Evolutionary conservation across 2,329 filamentous ascomycete genomes (phyloP).

Genomic region (Diaporthe humulicola): DNA sequence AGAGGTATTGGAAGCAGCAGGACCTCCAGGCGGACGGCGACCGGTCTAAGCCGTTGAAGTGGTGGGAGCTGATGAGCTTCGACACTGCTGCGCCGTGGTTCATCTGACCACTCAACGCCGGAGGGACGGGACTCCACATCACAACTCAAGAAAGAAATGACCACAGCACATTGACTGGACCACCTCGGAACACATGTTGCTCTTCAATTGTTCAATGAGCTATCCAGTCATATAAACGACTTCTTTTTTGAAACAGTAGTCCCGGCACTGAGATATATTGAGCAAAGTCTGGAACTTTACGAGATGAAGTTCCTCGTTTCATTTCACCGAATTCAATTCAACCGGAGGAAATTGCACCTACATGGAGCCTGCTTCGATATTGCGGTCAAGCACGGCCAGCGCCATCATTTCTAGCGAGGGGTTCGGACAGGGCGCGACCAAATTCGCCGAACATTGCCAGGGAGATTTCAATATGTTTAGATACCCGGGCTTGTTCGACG

Average conservation of each 20-base stretch:
- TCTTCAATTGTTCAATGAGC: neutral
- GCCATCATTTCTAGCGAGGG: neutral
- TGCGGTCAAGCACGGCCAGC: neutral
- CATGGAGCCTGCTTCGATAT: neutral
- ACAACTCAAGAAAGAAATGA: neutral
- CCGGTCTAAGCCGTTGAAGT: slow-evolving; percentile 49
- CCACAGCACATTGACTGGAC: neutral
- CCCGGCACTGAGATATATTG: neutral
- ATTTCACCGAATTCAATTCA: neutral
- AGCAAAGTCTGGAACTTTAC: neutral
- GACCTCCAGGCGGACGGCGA: slow-evolving; percentile 54
- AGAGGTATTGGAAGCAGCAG: slow-evolving; percentile 60
- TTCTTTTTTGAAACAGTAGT: neutral
- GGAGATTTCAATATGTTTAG: slow-evolving; percentile 3
- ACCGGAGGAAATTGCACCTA: neutral
- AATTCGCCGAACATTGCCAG: neutral
- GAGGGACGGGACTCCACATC: neutral
- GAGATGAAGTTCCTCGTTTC: neutral
- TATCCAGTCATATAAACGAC: neutral
- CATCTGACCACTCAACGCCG: slow-evolving; percentile 44
- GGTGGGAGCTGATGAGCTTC: slow-evolving; percentile 55
- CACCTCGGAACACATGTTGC: neutral
- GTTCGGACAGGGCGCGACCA: neutral
- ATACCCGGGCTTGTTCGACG: slow-evolving; percentile 24
- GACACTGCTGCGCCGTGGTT: slow-evolving; percentile 51